Evolutionary conservation across 176 grass and related monocot genomes (phyloP).

Genomic region (Cocos nucifera): DNA sequence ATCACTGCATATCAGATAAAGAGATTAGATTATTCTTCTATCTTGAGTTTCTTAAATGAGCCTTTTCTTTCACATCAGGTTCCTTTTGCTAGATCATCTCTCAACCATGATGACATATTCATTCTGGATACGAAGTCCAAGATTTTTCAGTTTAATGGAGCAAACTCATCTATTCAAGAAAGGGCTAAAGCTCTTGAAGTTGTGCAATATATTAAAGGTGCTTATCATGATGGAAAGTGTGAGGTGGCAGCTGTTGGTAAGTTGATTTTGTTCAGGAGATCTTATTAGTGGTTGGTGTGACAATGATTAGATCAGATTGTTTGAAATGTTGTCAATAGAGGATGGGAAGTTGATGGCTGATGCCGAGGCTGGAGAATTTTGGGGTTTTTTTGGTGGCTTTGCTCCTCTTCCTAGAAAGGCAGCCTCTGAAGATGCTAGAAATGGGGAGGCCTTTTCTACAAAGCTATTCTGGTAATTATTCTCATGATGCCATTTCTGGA

Average conservation of each 20-base stretch:
- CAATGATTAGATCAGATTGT: constrained; percentile 15
- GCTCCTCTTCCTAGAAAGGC: constrained; percentile 85
- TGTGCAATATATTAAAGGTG: constrained; percentile 92
- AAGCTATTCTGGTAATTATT: constrained; percentile 71
- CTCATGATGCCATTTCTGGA: constrained; percentile 2
- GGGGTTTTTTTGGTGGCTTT: constrained; percentile 94
- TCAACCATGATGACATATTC: constrained; percentile 96
- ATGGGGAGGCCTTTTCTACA: constrained; percentile 21
- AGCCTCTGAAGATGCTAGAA: constrained; percentile 29
- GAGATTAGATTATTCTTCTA: not conserved
- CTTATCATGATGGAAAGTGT: constrained; percentile 86
- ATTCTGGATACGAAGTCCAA: constrained; percentile 92
- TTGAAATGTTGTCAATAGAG: constrained; percentile 36
- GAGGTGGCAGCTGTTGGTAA: constrained; percentile 85
- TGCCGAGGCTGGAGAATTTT: constrained; percentile 94
- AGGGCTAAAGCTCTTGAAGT: constrained; percentile 97
- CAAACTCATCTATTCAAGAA: constrained; percentile 95
- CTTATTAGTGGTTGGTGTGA: not conserved
- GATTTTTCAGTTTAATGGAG: constrained; percentile 97
- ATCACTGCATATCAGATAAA: not conserved
- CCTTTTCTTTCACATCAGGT: constrained; percentile 39
- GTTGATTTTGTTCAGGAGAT: constrained; percentile 15
- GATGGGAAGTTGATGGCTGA: constrained; percentile 96
- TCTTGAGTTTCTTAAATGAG: constrained; percentile 6
- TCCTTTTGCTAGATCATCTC: constrained; percentile 68